A percentile compares a stretch with the other conserved stretches of the same genome.
These are phyloP conservation scores for Magnusiomyces paraingens DNA, from an alignment of 1,139 yeast genomes.

Conservation along the genomic window DNA sequence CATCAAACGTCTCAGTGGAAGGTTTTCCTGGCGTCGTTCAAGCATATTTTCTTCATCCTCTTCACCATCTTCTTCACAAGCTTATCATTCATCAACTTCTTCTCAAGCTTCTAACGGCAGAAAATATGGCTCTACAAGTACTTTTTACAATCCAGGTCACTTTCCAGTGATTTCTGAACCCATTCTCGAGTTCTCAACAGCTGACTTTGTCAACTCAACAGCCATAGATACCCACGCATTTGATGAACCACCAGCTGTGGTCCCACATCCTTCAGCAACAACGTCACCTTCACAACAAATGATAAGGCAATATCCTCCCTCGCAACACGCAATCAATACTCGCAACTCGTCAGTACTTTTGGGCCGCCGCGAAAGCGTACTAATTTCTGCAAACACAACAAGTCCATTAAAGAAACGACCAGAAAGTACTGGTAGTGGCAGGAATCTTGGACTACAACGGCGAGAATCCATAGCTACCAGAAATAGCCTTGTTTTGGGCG, in stretches of 20 bases:
- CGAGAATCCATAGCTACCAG: no score
- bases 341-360: slow-evolving; percentile 9
- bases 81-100: not conserved
- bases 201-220: slow-evolving; percentile 13
- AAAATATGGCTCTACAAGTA: slow-evolving; percentile 1
- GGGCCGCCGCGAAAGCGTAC: not conserved
- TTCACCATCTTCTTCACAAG: no score
- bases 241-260: not conserved
- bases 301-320: slow-evolving; percentile 9
- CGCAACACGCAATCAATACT: slow-evolving; percentile 13
- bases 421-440: no score
- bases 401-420: not conserved
- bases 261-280: no score
- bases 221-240: not conserved
- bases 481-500: no score
- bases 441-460: no score
- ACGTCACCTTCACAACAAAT: no score
- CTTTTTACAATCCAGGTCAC: slow-evolving; percentile 13
- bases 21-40: slow-evolving; percentile 1
- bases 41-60: not conserved
- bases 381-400: slow-evolving; percentile 5
- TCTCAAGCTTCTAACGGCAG: not conserved
- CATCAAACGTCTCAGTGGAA: slow-evolving; percentile 1
- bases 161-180: slow-evolving; percentile 17
- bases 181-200: slow-evolving; percentile 13